Evolutionary conservation across 371 early-diverging fungal species (phyloP).

Genomic region (Batrachochytrium dendrobatidis): DNA sequence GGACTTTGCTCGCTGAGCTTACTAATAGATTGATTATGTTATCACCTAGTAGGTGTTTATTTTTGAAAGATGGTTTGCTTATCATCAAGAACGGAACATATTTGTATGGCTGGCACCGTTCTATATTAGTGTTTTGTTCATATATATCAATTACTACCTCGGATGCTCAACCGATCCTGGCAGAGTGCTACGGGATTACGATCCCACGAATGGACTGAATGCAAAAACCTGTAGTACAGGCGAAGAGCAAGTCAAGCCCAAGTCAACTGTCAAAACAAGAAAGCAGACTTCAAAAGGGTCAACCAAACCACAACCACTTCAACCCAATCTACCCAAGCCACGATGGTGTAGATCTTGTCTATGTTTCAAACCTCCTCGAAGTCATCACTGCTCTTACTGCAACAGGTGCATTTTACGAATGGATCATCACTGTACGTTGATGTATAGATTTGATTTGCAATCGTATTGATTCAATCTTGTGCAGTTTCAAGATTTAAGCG

Average conservation of each 20-base stretch:
- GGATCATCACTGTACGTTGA: conserved; percentile 75
- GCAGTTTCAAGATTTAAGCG: background rate
- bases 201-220: conserved; percentile 46
- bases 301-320: conserved; percentile 56
- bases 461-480: background rate
- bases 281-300: no score
- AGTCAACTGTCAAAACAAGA: background rate
- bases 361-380: conserved; percentile 77
- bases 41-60: conserved; percentile 47
- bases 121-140: conserved; percentile 56
- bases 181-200: conserved; percentile 57
- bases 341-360: conserved; percentile 56
- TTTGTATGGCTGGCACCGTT: conserved; percentile 38
- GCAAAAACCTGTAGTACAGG: conserved; percentile 37
- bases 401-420: conserved; percentile 69
- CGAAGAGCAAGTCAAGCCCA: background rate
- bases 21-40: no score
- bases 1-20: no score
- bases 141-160: conserved; percentile 73
- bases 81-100: conserved; percentile 10
- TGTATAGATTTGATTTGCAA: background rate
- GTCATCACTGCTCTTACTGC: conserved; percentile 88
- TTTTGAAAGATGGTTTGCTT: conserved; percentile 49
- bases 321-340: conserved; percentile 13
- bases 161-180: conserved; percentile 77